These are phyloP conservation scores for Aphanomyces invadans DNA, from an alignment of 352 stramenopile genomes.

Conservation along the genomic window DNA sequence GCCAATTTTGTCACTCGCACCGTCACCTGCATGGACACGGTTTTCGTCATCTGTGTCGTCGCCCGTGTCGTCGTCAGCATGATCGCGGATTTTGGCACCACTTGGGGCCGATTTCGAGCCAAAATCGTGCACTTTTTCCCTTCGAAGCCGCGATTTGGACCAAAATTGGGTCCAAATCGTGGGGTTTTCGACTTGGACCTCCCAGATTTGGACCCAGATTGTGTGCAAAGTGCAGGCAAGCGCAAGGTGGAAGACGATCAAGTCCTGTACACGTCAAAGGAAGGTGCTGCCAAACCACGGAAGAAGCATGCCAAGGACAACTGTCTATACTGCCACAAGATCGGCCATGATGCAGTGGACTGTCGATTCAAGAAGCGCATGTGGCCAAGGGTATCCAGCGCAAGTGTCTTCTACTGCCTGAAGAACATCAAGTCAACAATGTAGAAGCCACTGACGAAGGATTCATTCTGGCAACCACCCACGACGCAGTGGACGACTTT, in stretches of 20 bases:
- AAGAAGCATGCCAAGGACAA: slow-evolving; percentile 2
- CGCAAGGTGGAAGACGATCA: background rate
- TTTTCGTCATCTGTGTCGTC: too few relatives aligned
- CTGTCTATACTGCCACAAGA: slow-evolving; percentile 1
- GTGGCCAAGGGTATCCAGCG: background rate
- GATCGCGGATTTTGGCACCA: too few relatives aligned
- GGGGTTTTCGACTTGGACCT: too few relatives aligned
- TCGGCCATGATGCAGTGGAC: background rate
- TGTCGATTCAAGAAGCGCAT: slow-evolving; percentile 7
- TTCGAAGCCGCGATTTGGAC: too few relatives aligned
- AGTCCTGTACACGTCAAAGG: background rate
- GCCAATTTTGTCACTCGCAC: too few relatives aligned
- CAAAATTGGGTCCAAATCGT: too few relatives aligned
- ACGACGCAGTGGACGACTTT: background rate
- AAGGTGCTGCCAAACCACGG: background rate
- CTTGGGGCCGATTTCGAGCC: too few relatives aligned
- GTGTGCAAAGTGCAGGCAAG: background rate
- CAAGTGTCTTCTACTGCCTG: background rate
- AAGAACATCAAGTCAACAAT: background rate
- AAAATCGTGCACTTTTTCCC: too few relatives aligned
- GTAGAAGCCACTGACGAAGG: background rate
- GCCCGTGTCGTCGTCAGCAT: too few relatives aligned
- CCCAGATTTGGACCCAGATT: too few relatives aligned
- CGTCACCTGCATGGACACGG: too few relatives aligned
- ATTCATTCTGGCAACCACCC: slow-evolving; percentile 5